A percentile compares a stretch with the other conserved stretches of the same genome.
These are phyloP conservation scores for Sporothrix protearum DNA, from an alignment of 2,329 filamentous ascomycete species.

Conservation along the genomic window DNA sequence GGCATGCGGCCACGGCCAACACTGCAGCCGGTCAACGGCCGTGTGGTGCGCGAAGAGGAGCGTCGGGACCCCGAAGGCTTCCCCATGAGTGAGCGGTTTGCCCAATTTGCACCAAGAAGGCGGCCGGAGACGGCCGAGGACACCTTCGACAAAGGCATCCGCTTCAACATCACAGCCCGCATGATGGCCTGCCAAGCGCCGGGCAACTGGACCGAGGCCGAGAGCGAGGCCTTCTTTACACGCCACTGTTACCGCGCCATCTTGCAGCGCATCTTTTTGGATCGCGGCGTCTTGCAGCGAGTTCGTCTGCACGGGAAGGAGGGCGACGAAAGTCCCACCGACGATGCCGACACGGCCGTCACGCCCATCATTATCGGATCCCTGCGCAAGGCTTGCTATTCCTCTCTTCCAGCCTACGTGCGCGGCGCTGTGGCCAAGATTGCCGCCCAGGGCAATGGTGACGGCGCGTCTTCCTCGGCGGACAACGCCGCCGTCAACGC, in stretches of 20 bases:
- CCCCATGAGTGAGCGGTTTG: conserved; percentile 76
- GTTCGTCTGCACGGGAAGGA: conserved; percentile 46
- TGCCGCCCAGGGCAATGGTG: conserved; percentile 24
- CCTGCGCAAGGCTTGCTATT: conserved; percentile 74
- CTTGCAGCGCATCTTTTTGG: conserved; percentile 87
- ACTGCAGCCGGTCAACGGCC: conserved; percentile 63
- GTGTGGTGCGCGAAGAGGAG: conserved; percentile 63
- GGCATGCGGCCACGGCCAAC: conserved; percentile 61
- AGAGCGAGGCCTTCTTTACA: conserved; percentile 85
- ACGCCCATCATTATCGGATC: conserved; percentile 84
- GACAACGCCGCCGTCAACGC: conserved; percentile 31
- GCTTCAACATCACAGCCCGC: conserved; percentile 90
- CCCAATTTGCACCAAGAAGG: conserved; percentile 44
- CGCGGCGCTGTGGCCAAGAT: conserved; percentile 77
- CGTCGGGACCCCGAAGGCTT: conserved; percentile 87
- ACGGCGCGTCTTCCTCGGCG: conserved; percentile 32
- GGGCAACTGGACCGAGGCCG: conserved; percentile 78
- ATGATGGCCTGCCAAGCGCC: conserved; percentile 99
- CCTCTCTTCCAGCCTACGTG: conserved; percentile 71
- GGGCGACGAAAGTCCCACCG: conserved; percentile 33
- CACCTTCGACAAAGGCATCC: conserved; percentile 57
- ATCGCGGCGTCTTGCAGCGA: conserved; percentile 70
- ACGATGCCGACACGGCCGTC: conserved; percentile 55
- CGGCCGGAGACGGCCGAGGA: conserved; percentile 33
- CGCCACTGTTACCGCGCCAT: conserved; percentile 90